phyloP scores from a whole-genome alignment of 345 rosid species.

The Microcos paniculata region DNA sequence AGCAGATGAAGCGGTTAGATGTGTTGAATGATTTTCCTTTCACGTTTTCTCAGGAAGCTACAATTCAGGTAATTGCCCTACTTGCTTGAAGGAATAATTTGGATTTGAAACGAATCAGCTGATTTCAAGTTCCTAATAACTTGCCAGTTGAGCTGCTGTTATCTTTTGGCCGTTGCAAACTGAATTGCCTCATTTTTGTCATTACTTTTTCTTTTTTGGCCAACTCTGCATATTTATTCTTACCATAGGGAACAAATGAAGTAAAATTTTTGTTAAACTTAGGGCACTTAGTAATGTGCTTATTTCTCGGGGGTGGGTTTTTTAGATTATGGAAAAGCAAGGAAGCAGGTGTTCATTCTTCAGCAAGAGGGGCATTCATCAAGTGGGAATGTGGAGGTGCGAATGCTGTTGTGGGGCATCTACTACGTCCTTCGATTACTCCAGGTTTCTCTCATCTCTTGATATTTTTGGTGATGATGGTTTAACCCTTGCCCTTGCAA shows the following conservation, averaged over 20 bases:
- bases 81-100: not conserved
- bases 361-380: conserved; percentile 60
- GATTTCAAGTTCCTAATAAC: no score
- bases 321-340: conserved; percentile 51
- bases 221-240: no score
- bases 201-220: no score
- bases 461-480: not conserved
- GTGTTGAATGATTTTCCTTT: conserved; percentile 73
- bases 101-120: not conserved
- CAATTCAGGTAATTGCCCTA: conserved; percentile 42
- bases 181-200: no score
- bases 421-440: conserved; percentile 14
- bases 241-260: no score
- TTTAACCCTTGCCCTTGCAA: not conserved
- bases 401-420: conserved; percentile 64
- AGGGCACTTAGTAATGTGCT: not conserved
- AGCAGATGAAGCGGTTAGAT: conserved; percentile 71
- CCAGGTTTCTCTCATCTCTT: conserved; percentile 36
- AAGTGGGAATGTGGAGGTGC: conserved; percentile 67
- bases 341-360: conserved; percentile 74
- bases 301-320: no score
- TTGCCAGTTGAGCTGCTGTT: not conserved
- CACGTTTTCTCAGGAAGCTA: conserved; percentile 66
- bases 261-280: not conserved
- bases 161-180: no score